Base-by-base conservation (phyloP, 202 grass and related monocot genomes). In the Dendrocalamus latiflorus region DNA sequence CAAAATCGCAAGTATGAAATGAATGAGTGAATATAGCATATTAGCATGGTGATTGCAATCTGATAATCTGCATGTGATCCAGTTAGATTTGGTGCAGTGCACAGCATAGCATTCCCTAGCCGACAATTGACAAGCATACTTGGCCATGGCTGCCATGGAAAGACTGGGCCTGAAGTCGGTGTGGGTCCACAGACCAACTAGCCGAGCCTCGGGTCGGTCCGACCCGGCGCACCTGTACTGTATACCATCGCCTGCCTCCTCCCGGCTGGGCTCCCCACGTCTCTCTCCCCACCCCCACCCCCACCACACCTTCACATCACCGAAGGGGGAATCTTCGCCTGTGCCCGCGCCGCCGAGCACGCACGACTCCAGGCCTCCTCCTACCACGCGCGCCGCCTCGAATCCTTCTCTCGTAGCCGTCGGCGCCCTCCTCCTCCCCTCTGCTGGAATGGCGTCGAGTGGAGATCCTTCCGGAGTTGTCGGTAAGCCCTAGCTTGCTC, bases 401-500 rank as follows among this genome's bases (percentile, higher is more conserved):
- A 45, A 6, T 22, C 41, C 67, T 7, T 20, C n/a, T 68, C 49
- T 51, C 17, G 49, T n/a, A 22, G 65, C 65, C 39, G 5, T 9
- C 36, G 65, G 39, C 57, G 24, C 15, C 59, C 14, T 28, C 25
- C 56, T 21, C 65, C 69, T 11, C 25, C 7, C 22, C 39, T 68
- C 65, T 20, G 5, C 45, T 21, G 30, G 70, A 34, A 73, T 83
- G 80, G 44, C 80, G 43, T 83, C 80, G 44, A 83, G 70, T 48
- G 80, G 80, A 15, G 80, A 83, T 48, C 43, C 80, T 0, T 72
- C 80, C 44, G 80, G 57, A 53, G 80, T 83, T 26, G 80, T 83
- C 15, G 80, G 80, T 83, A 83, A 74, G 58, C 80, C 80, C 80
- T 65, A 83, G 28, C 56, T 64, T 45, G 15, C 49, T 24, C 77